These are phyloP conservation scores for Tolypocladium inflatum DNA, from an alignment of 2,329 filamentous ascomycete species.

Conservation along the genomic window DNA sequence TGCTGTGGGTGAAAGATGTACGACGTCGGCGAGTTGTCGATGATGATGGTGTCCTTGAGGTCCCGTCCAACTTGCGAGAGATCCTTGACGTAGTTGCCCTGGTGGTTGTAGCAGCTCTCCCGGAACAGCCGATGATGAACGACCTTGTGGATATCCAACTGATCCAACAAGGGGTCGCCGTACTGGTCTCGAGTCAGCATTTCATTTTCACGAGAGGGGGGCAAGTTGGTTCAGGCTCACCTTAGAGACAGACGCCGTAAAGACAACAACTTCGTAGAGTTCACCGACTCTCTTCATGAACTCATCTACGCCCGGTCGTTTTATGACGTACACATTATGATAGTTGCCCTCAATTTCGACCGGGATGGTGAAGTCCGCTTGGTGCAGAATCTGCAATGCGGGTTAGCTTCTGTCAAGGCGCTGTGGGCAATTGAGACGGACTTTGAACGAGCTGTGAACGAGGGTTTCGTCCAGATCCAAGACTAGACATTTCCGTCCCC, in stretches of 20 bases:
- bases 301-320: constrained; percentile 93
- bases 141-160: constrained; percentile 93
- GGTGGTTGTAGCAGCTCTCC: constrained; percentile 98
- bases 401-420: constrained; percentile 2
- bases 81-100: constrained; percentile 99
- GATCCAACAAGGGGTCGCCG: constrained; percentile 89
- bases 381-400: constrained; percentile 70
- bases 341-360: constrained; percentile 99
- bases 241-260: constrained; percentile 97
- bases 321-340: constrained; percentile 99
- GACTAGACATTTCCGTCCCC: constrained; percentile 87
- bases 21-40: constrained; percentile 97
- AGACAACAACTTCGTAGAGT: constrained; percentile 96
- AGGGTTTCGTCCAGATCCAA: constrained; percentile 93
- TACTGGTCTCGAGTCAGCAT: constrained; percentile 48
- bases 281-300: constrained; percentile 99
- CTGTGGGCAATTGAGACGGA: constrained; percentile 27
- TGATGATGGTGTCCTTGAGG: constrained; percentile 96
- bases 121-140: constrained; percentile 94
- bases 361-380: constrained; percentile 97
- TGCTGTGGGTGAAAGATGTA: constrained; percentile 99
- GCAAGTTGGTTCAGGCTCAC: constrained; percentile 32
- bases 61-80: constrained; percentile 94
- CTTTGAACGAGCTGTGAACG: constrained; percentile 98
- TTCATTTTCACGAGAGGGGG: constrained; percentile 5